A percentile compares a stretch with the other conserved stretches of the same genome.
phyloP scores from a whole-genome alignment of 169 alveolate genomes.

The Neospora caninum region DNA sequence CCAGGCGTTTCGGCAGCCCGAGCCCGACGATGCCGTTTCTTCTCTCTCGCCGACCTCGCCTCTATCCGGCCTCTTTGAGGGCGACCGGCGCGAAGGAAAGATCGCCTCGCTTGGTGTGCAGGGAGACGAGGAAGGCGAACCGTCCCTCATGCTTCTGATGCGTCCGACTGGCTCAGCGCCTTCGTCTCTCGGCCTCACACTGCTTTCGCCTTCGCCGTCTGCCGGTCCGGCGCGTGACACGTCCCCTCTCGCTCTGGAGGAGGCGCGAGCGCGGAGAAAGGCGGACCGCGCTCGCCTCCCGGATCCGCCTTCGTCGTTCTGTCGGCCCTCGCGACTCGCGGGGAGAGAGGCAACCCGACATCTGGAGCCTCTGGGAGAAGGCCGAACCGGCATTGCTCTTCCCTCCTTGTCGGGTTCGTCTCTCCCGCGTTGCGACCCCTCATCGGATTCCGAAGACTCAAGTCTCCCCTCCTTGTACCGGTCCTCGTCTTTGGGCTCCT shows the following conservation, averaged over 20 bases:
- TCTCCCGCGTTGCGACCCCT: background rate
- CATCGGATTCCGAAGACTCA: background rate
- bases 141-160: background rate
- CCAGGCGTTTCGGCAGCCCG: background rate
- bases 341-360: background rate
- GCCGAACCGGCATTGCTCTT: background rate
- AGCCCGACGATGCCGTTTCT: background rate
- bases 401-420: background rate
- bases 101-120: background rate
- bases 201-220: background rate
- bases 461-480: background rate
- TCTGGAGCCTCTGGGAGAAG: background rate
- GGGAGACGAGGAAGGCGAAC: too few relatives aligned
- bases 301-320: background rate
- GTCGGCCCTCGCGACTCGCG: background rate
- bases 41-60: constrained; percentile 5
- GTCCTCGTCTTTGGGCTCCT: background rate
- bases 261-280: background rate
- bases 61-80: background rate
- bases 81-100: background rate
- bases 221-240: too few relatives aligned
- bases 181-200: background rate
- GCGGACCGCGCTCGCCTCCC: background rate
- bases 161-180: background rate
- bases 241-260: background rate